Evolutionary conservation across 1,284 basidiomycete species (phyloP), one percentile per base, ranked within the genome.

Genomic region (Anthracocystis walkeri): DNA sequence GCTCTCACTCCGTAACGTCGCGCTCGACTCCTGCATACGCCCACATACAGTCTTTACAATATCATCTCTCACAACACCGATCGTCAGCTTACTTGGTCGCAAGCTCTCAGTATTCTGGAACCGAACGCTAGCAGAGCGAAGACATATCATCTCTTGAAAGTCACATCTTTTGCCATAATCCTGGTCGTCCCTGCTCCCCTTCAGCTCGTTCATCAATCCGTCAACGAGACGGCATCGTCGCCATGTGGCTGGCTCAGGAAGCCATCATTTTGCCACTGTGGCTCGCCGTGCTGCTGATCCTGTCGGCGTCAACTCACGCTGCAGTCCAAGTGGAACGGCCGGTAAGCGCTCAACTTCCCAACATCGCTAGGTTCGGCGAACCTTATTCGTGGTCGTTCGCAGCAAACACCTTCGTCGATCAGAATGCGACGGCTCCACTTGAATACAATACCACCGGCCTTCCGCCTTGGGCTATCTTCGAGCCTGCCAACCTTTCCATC

Each of bases 381-480:
- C 61, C 75, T 1, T 84, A 75, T 42, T 58, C 69, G 8, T 83
- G 80, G 80, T 67, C 81, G 8, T 78, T 84, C 41, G 61, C 75
- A 29, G 23, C 58, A 11, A 54, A 76, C 51, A 83, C 82, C 11
- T 83, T 84, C 38, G 53, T 58, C 8, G 66, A 68, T 18, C 41
- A 41, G 23, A 49, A 73, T 40, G 58, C 46, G 29, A 73, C 66
- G 3, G 74, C 56, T 2, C 62, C 70, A 18, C 63, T 77, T 7
- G 51, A 61, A 3, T 68, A 77, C 48, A 69, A 59, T 21, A 69
- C 51, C 21, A 55, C 54, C 3, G 77, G 75, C 4, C 64, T 84
- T 14, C 81, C 82, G 1, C 5, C 67, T 8, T 84, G 82, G 82
- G 79, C 75, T 18, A 46, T 41, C 25, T 84, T 84, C 45, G 80